Evolutionary conservation across 805 yeast genomes (phyloP), one percentile per base, ranked within the genome.

Genomic region (Priceomyces fermenticarens): DNA sequence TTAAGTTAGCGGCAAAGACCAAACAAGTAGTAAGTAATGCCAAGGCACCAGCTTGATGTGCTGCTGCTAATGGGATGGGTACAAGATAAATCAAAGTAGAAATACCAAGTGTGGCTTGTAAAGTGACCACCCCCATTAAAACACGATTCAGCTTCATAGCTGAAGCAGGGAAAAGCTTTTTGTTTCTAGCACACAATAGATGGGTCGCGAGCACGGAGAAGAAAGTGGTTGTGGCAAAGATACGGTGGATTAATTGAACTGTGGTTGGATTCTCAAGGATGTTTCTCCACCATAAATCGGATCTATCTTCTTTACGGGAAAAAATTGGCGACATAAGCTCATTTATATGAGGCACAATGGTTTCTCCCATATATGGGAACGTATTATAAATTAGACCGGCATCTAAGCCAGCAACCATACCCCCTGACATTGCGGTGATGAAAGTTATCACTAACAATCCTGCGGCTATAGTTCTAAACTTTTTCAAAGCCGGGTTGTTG

Each of bases 301-400:
- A 74, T 42, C 72, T 65, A 55, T 85, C 91, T 2, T 67, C 72
- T 30, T 72, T 72, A 58, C 93, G 75, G 3, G 95, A 74, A 58
- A 72, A 93, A 13, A 76, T 73, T 3, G 84, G 80, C 35, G 86
- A 85, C 72, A 90, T 78, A 37, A 93, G 69, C 61, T 93, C 99
- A 47, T 75, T 67, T n/a, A 58, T 63, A 12, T 85, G 76, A 8
- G 99, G 99, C 30, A 85, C 48, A 67, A 77, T 75, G 31, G 77
- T 78, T 38, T 88, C 88, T 32, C 98, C 98, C 99, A 93, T 93
- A 54, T 83, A 86, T 26, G 99, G 99, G 77, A 89, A 93, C 3
- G 95, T 84, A 63, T 93, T 93, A 65, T 93, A 93, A 50, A 93
- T 89, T 63, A 90, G 72, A 37, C 99, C 99, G 2, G 99, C 99